Percentiles rank a stretch among this genome's conserved stretches.
These are phyloP conservation scores for Corynascus novoguineensis DNA, from an alignment of 495 filamentous ascomycete species.

Conservation along the genomic window DNA sequence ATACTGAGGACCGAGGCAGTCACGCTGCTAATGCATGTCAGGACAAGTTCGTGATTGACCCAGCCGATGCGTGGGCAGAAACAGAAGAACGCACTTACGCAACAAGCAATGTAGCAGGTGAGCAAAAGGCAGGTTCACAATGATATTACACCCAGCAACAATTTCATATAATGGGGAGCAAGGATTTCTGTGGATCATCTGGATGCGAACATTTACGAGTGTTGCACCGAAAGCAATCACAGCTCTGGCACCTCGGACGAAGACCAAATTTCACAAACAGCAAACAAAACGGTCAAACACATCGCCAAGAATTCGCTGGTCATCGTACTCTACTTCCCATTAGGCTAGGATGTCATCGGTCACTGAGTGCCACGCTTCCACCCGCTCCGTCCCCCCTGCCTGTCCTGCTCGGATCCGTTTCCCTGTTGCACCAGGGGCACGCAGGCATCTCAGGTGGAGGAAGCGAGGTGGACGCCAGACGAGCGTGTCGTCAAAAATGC, in stretches of 20 bases:
- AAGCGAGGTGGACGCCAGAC: slow-evolving; percentile 14
- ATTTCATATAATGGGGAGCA: no score
- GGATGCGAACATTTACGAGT: neutral
- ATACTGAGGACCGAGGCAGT: no score
- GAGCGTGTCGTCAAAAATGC: slow-evolving; percentile 27
- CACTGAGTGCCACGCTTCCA: slow-evolving; percentile 2
- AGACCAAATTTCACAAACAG: neutral
- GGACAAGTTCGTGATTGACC: no score
- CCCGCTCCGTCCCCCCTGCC: slow-evolving; percentile 1
- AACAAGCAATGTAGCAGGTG: no score
- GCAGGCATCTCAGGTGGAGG: neutral
- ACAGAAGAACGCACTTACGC: no score
- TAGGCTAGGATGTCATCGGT: neutral
- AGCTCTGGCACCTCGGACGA: neutral
- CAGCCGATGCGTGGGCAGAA: no score
- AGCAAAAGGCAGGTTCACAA: no score
- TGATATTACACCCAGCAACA: no score
- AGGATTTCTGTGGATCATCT: neutral
- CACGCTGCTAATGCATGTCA: no score
- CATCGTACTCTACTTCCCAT: slow-evolving; percentile 7
- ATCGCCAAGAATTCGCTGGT: neutral
- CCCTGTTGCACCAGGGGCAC: neutral
- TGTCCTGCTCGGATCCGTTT: slow-evolving; percentile 1
- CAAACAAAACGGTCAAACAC: neutral
- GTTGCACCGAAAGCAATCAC: neutral